Conservation (phyloP, 208 protist genomes). For the Leptomonas seymouri region DNA sequence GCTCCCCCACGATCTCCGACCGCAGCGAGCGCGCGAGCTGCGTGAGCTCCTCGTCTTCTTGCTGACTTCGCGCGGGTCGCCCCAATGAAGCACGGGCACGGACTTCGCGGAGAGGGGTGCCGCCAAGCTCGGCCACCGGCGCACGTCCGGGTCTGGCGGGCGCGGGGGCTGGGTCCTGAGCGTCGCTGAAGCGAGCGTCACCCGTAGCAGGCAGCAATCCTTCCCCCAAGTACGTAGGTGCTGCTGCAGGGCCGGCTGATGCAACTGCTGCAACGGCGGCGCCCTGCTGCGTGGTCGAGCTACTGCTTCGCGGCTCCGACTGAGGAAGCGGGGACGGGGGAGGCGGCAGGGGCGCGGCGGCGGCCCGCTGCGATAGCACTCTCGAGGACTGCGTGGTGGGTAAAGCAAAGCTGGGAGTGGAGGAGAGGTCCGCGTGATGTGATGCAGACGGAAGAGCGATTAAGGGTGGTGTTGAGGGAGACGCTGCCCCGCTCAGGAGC, state of each 20-base stretch:
- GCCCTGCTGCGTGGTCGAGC: no score
- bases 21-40: constrained; percentile 33
- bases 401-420: background rate
- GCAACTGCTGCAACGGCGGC: no score
- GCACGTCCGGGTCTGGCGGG: background rate
- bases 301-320: no score
- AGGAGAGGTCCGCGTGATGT: background rate
- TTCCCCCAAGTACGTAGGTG: no score
- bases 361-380: background rate
- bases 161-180: background rate
- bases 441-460: background rate
- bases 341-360: background rate
- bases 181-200: background rate
- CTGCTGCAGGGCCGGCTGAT: no score
- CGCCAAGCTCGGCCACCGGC: background rate
- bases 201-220: no score
- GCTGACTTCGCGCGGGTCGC: background rate
- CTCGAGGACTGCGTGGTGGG: background rate
- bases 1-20: constrained; percentile 27
- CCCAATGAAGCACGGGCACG: background rate
- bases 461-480: background rate
- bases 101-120: background rate
- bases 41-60: constrained; percentile 29
- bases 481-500: background rate
- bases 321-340: background rate